These are phyloP conservation scores for Pyrenopolyporus hunteri DNA, from an alignment of 495 filamentous ascomycete species.

Conservation along the genomic window DNA sequence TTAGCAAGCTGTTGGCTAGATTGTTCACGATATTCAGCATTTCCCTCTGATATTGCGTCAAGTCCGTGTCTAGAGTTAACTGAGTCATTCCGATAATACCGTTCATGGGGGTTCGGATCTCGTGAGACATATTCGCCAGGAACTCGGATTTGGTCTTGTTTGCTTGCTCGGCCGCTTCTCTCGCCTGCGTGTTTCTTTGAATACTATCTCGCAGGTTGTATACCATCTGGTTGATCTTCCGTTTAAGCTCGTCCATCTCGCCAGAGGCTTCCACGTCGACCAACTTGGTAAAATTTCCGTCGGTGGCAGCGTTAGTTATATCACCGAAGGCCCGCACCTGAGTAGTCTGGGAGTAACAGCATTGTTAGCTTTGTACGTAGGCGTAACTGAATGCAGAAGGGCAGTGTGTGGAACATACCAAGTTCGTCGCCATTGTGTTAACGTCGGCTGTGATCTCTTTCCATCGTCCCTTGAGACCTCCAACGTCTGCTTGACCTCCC, in stretches of 20 bases:
- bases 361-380: slow-evolving; percentile 11
- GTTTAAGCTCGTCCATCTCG: slow-evolving; percentile 99
- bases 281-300: slow-evolving; percentile 94
- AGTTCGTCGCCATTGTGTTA: slow-evolving; percentile 98
- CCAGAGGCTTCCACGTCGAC: slow-evolving; percentile 98
- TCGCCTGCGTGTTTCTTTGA: slow-evolving; percentile 93
- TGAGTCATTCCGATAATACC: slow-evolving; percentile 94
- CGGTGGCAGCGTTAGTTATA: slow-evolving; percentile 95
- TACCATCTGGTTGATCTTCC: slow-evolving; percentile 99
- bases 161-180: slow-evolving; percentile 94
- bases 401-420: slow-evolving; percentile 59
- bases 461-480: slow-evolving; percentile 93
- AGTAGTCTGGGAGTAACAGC: slow-evolving; percentile 68
- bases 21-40: slow-evolving; percentile 99
- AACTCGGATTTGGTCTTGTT: slow-evolving; percentile 99
- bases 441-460: slow-evolving; percentile 98
- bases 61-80: slow-evolving; percentile 91
- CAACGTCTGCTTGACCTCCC: slow-evolving; percentile 96
- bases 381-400: not conserved
- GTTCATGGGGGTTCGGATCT: slow-evolving; percentile 96
- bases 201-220: slow-evolving; percentile 95
- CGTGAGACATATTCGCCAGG: slow-evolving; percentile 98
- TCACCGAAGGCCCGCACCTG: slow-evolving; percentile 98
- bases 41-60: slow-evolving; percentile 93
- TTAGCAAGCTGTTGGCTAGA: slow-evolving; percentile 93